phyloP scores from a whole-genome alignment of 768 basidiomycete genomes.

The Cystoderma amianthinum region DNA sequence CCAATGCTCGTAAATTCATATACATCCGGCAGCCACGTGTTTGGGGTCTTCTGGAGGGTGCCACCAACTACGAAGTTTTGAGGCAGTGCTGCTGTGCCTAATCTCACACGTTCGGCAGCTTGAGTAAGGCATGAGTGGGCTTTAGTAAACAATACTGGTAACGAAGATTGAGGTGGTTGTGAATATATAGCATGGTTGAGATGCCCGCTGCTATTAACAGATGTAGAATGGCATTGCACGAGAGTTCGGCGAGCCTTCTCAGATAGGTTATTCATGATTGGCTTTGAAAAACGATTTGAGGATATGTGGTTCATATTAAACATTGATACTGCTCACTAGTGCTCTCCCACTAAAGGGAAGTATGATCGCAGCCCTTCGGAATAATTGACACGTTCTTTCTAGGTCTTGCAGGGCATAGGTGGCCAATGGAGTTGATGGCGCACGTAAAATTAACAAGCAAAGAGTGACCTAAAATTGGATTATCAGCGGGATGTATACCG shows the following conservation, averaged over 20 bases:
- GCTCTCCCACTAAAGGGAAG: conserved; percentile 55
- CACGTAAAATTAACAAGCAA: conserved; percentile 56
- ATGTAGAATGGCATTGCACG: conserved; percentile 19
- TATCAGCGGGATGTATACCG: neutral
- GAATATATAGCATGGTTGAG: conserved; percentile 4
- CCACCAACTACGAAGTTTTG: neutral
- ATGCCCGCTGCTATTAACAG: neutral
- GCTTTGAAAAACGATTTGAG: conserved; percentile 21
- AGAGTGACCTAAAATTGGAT: conserved; percentile 43
- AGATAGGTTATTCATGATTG: conserved; percentile 47
- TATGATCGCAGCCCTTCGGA: conserved; percentile 48
- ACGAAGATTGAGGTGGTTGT: conserved; percentile 14
- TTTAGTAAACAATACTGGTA: conserved; percentile 23
- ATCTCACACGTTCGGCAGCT: conserved; percentile 23
- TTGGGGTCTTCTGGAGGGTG: conserved; percentile 5
- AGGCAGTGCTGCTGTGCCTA: neutral
- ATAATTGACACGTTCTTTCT: conserved; percentile 50
- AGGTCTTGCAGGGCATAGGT: conserved; percentile 55
- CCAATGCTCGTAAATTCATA: conserved; percentile 38
- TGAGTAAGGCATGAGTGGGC: conserved; percentile 25
- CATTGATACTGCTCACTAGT: conserved; percentile 30
- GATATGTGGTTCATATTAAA: neutral
- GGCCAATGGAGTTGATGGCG: conserved; percentile 51
- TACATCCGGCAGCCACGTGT: conserved; percentile 37
- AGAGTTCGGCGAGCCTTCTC: conserved; percentile 45